Conservation (phyloP, 352 stramenopile species). For the Globisporangium polare region DNA sequence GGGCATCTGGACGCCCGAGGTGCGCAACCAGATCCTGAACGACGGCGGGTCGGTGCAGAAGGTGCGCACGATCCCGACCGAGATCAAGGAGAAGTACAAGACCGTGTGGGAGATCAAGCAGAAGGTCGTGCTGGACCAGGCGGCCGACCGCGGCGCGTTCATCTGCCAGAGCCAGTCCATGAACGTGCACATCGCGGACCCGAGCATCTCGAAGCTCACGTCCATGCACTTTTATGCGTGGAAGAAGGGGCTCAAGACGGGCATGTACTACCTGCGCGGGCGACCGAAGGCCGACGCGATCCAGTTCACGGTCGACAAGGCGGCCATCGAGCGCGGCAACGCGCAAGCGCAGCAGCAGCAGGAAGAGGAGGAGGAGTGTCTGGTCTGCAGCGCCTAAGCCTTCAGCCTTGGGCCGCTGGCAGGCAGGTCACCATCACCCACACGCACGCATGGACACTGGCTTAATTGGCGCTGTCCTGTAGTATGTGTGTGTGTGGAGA, state of each 20-base stretch:
- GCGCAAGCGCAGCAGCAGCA: conserved; percentile 24
- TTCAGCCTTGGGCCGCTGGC: not conserved
- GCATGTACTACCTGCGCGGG: conserved; percentile 99
- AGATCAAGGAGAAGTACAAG: conserved; percentile 97
- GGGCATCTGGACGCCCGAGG: conserved; percentile 95
- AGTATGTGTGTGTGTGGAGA: not conserved
- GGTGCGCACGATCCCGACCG: conserved; percentile 70
- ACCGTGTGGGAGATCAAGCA: conserved; percentile 99
- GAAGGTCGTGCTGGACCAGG: conserved; percentile 96
- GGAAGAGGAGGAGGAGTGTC: conserved; percentile 72
- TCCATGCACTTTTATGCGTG: conserved; percentile 99
- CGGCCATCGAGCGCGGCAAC: conserved; percentile 52
- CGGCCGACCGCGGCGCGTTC: conserved; percentile 97
- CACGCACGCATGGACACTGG: not conserved
- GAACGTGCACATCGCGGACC: conserved; percentile 99
- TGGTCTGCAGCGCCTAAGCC: conserved; percentile 70
- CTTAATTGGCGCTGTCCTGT: too few relatives aligned
- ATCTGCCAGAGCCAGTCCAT: conserved; percentile 98
- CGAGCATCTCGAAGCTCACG: conserved; percentile 97
- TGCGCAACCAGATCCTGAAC: conserved; percentile 99
- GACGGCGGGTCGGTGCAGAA: conserved; percentile 96
- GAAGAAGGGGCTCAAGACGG: conserved; percentile 99
- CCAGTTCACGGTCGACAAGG: conserved; percentile 99
- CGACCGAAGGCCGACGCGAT: conserved; percentile 98
- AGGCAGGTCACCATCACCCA: not conserved